Base-by-base conservation (phyloP, 2,329 filamentous ascomycete species). In the Didymella arachidicola region DNA sequence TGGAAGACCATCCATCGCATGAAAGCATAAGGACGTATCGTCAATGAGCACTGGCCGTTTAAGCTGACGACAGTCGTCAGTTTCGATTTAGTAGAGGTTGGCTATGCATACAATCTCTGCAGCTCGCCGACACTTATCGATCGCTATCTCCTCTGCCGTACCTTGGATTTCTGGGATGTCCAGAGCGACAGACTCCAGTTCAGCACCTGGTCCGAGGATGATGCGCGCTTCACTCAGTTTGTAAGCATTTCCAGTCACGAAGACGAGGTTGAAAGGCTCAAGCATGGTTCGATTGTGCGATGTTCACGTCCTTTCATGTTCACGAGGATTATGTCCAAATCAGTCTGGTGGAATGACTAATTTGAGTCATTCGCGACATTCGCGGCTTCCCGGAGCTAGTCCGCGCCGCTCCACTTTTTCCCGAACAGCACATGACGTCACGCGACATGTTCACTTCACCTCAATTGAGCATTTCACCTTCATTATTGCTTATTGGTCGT, bases 31-130 rank as follows among this genome's bases (percentile, higher is more conserved):
- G 11, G 41, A 26, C 12, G 41, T 43, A 14, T 43, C 41, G n/a
- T 43, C 41, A n/a, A 43, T 43, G 14, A 43, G 25, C 11, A 43
- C 41, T 43, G 41, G 41, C 25, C 41, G 41, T 43, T 43, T 22
- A 27, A 27, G 41, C 41, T 43, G 41, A 26, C 11, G 14, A 3
- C 7, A n/a, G 2, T n/a, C 14, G 7, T 43, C 25, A 43, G 41
- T n/a, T 7, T 6, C 6, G 16, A n/a, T 12, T 3, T 10, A n/a
- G 25, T 14, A n/a, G 3, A 4, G 12, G 7, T n/a, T 14, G 6
- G 25, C 12, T 3, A 5, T 14, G 25, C 41, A 27, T 43, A 43
- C 41, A 27, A 27, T 27, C 7, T 27, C 22, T 27, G 41, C 41
- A 27, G 41, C 41, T n/a, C 39, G 39, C 19, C 22, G 19, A 26